A percentile compares a stretch with the other conserved stretches of the same genome.
Evolutionary conservation across 495 filamentous ascomycete genomes (phyloP).

Genomic region (Hypomontagnella monticulosa): DNA sequence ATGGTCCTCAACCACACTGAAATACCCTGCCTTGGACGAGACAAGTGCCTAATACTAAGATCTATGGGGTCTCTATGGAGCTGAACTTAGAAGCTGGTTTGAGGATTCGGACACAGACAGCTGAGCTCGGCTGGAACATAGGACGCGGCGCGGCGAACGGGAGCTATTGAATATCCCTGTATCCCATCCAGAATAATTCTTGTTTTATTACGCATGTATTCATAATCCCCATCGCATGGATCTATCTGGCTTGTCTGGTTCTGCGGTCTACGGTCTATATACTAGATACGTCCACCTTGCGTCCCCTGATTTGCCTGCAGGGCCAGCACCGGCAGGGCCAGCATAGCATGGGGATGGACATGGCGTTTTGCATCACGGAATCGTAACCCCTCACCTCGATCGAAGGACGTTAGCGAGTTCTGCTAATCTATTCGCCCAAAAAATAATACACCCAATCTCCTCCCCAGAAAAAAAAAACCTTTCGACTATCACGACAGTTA

Average conservation of each 20-base stretch:
- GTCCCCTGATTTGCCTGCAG: constrained; percentile 38
- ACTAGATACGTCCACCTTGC: constrained; percentile 3
- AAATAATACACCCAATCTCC: constrained; percentile 21
- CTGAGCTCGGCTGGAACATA: constrained; percentile 29
- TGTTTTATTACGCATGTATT: constrained; percentile 32
- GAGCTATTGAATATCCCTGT: constrained; percentile 29
- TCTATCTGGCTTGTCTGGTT: not conserved
- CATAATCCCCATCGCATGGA: constrained; percentile 12
- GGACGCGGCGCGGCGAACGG: constrained; percentile 16
- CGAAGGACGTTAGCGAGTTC: constrained; percentile 30
- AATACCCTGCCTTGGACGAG: not conserved
- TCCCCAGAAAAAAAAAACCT: constrained; percentile 22
- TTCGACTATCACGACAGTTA: constrained; percentile 32
- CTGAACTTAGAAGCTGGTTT: constrained; percentile 16
- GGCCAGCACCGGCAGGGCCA: constrained; percentile 13
- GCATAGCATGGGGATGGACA: constrained; percentile 31
- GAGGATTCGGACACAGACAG: constrained; percentile 17
- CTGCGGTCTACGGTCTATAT: not conserved
- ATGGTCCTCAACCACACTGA: not conserved
- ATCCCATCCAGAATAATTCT: constrained; percentile 18
- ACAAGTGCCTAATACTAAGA: constrained; percentile 1
- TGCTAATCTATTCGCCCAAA: constrained; percentile 35
- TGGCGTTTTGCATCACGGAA: constrained; percentile 35
- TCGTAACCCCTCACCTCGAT: constrained; percentile 37
- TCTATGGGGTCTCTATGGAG: constrained; percentile 23